Evolutionary conservation across 176 grass and related monocot species (phyloP).

Genomic region (Poa annua): DNA sequence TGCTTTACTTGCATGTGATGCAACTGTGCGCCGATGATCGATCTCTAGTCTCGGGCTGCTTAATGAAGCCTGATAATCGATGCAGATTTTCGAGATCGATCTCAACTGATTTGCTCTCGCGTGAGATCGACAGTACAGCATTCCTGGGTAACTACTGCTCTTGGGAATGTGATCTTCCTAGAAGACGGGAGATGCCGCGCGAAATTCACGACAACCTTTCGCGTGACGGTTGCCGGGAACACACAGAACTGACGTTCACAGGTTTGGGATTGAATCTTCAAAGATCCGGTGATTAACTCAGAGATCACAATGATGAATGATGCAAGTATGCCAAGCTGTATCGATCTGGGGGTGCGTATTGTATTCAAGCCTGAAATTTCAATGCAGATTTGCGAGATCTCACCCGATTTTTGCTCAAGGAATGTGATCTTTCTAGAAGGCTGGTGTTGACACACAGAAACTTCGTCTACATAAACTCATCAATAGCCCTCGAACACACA

Average conservation of each 20-base stretch:
- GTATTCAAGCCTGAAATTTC: not conserved
- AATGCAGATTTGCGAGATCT: constrained; percentile 7
- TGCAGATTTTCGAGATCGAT: constrained; percentile 22
- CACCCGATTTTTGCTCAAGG: not conserved
- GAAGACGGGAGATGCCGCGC: not conserved
- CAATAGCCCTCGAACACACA: too few species aligned
- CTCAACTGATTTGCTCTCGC: not conserved
- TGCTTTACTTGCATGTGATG: too few species aligned
- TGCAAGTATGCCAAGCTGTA: too few species aligned
- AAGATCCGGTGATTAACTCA: constrained; percentile 27
- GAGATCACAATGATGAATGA: not conserved
- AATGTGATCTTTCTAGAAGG: constrained; percentile 29
- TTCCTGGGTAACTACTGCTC: too few species aligned
- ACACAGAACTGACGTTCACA: constrained; percentile 15
- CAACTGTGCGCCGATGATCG: not conserved
- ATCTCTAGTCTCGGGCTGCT: too few species aligned
- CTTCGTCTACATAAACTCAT: too few species aligned
- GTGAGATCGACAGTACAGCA: too few species aligned
- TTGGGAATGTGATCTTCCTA: constrained; percentile 28
- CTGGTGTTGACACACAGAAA: too few species aligned
- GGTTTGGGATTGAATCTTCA: not conserved
- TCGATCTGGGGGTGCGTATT: not conserved
- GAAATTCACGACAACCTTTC: not conserved
- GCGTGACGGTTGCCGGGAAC: not conserved
- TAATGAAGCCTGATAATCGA: not conserved